Evolutionary conservation across 1,139 yeast genomes (phyloP).

Genomic region (Tardiomyces depauwii): DNA sequence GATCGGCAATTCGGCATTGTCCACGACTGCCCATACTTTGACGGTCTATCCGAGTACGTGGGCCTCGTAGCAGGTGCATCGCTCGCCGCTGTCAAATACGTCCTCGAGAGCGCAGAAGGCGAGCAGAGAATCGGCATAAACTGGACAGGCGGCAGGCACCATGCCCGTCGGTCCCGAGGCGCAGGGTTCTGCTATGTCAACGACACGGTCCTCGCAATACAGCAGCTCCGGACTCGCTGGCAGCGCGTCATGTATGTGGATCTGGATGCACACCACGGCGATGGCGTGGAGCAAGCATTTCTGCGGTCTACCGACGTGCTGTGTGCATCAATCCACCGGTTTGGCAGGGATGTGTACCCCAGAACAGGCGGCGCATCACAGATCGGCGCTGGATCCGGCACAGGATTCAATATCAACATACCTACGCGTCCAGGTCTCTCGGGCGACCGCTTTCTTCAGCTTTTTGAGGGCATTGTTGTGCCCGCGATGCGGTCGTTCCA

Average conservation of each 20-base stretch:
- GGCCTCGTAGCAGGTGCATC: constrained; percentile 47
- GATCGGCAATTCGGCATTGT: constrained; percentile 26
- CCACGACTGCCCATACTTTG: constrained; percentile 59
- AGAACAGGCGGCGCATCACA: constrained; percentile 44
- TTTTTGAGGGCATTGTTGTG: constrained; percentile 33
- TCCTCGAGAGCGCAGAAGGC: constrained; percentile 10
- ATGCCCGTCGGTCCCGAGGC: constrained; percentile 43
- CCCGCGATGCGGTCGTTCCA: constrained; percentile 32
- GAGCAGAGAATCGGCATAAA: constrained; percentile 37
- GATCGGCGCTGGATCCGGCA: constrained; percentile 30
- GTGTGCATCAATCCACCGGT: constrained; percentile 55
- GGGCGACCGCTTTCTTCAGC: constrained; percentile 32
- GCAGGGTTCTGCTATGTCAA: constrained; percentile 70
- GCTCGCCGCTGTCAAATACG: constrained; percentile 35
- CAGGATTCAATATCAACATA: constrained; percentile 35
- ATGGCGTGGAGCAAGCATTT: constrained; percentile 66
- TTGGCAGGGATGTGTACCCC: constrained; percentile 60
- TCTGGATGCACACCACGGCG: constrained; percentile 70
- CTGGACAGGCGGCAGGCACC: constrained; percentile 81
- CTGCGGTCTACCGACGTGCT: constrained; percentile 42
- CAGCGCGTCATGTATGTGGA: constrained; percentile 53
- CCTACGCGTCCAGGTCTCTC: constrained; percentile 49
- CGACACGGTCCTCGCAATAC: constrained; percentile 50
- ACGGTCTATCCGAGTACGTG: constrained; percentile 41
- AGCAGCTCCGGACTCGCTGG: constrained; percentile 34